phyloP scores from a whole-genome alignment of 2,329 filamentous ascomycete genomes.

The Onygenales sp. region DNA sequence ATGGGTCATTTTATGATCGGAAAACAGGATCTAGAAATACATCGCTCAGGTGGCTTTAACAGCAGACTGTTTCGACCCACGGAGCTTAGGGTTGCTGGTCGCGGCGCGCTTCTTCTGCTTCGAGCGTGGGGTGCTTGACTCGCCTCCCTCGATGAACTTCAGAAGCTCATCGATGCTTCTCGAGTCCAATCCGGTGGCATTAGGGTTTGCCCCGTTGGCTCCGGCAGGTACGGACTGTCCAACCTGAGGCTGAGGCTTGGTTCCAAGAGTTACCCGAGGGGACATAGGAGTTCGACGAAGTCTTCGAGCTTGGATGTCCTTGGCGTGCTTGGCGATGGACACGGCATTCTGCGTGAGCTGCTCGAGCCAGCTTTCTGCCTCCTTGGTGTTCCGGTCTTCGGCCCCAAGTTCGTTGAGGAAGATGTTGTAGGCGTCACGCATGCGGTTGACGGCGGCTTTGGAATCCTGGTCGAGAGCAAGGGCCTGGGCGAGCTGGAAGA shows the following conservation, averaged over 20 bases:
- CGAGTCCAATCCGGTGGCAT: slow-evolving; percentile 51
- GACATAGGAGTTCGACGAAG: slow-evolving; percentile 63
- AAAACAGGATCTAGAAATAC: not conserved
- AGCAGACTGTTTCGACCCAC: slow-evolving; percentile 31
- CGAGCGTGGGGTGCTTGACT: slow-evolving; percentile 28
- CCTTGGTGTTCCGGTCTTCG: slow-evolving; percentile 94
- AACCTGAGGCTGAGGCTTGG: slow-evolving; percentile 54
- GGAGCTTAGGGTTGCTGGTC: slow-evolving; percentile 34
- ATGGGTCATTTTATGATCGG: not conserved
- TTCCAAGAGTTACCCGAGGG: slow-evolving; percentile 47
- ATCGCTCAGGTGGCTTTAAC: slow-evolving; percentile 18
- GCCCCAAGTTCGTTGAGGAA: slow-evolving; percentile 81
- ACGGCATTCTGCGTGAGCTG: slow-evolving; percentile 94
- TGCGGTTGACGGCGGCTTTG: slow-evolving; percentile 80
- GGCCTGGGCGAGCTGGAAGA: slow-evolving; percentile 95
- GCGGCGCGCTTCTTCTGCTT: slow-evolving; percentile 38
- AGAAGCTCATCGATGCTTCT: slow-evolving; percentile 88
- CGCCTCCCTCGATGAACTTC: slow-evolving; percentile 79
- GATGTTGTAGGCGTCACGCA: slow-evolving; percentile 95
- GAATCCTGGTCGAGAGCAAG: slow-evolving; percentile 92
- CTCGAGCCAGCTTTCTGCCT: slow-evolving; percentile 92
- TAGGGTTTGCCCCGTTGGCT: slow-evolving; percentile 27
- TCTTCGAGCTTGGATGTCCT: slow-evolving; percentile 68
- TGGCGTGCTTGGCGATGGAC: slow-evolving; percentile 84
- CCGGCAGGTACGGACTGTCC: slow-evolving; percentile 46